Evolutionary conservation across 805 yeast species (phyloP).

Genomic region (Sungouiozyma intestinalis): DNA sequence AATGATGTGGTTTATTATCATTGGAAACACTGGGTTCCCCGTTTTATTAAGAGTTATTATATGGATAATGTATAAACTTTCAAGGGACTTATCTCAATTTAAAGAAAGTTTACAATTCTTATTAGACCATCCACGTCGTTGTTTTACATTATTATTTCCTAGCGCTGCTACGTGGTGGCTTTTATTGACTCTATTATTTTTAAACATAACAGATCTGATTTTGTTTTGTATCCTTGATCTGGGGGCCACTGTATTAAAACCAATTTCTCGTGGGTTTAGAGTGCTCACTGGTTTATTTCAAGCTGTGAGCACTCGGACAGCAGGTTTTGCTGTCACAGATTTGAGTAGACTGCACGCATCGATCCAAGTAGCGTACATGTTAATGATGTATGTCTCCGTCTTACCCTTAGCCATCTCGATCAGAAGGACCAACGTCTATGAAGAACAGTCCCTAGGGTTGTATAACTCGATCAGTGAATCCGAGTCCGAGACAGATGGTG

Average conservation of each 20-base stretch:
- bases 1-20: conserved; percentile 60
- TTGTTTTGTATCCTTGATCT: conserved; percentile 73
- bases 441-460: conserved; percentile 94
- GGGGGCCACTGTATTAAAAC: conserved; percentile 39
- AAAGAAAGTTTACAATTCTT: conserved; percentile 77
- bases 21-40: conserved; percentile 96
- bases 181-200: conserved; percentile 54
- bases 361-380: conserved; percentile 82
- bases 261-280: conserved; percentile 54
- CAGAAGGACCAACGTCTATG: conserved; percentile 94
- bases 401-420: conserved; percentile 93
- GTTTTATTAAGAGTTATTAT: conserved; percentile 67
- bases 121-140: conserved; percentile 93
- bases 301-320: conserved; percentile 88
- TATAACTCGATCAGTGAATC: conserved; percentile 32
- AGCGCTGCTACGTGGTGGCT: conserved; percentile 95
- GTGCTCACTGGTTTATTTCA: conserved; percentile 80
- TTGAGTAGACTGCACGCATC: conserved; percentile 72
- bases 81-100: conserved; percentile 51
- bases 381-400: conserved; percentile 98
- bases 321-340: conserved; percentile 74
- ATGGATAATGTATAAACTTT: conserved; percentile 62
- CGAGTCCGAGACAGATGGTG: conserved; percentile 6
- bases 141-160: conserved; percentile 88
- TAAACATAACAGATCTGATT: conserved; percentile 71